These are phyloP conservation scores for Aureobasidium subglaciale DNA, from an alignment of 2,329 filamentous ascomycete genomes.

Conservation along the genomic window DNA sequence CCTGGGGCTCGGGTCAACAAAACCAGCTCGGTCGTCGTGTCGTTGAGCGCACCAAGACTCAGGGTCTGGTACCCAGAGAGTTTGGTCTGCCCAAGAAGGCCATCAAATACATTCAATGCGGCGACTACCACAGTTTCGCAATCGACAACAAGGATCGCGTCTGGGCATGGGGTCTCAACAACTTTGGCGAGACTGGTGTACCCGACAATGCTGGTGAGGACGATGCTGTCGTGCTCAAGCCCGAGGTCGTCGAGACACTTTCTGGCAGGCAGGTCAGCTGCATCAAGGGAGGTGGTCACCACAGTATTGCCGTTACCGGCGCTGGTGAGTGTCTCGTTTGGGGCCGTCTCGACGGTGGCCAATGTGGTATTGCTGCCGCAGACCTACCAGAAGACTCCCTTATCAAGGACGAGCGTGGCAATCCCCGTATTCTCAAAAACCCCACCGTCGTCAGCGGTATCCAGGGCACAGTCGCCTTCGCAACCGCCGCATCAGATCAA, in stretches of 20 bases:
- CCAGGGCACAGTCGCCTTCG: slow-evolving; percentile 33
- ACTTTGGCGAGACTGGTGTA: slow-evolving; percentile 73
- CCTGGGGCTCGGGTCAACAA: slow-evolving; percentile 68
- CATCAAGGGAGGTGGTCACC: slow-evolving; percentile 68
- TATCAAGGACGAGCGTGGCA: slow-evolving; percentile 56
- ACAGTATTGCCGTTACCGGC: slow-evolving; percentile 55
- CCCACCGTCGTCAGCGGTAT: slow-evolving; percentile 55
- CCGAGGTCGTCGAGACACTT: slow-evolving; percentile 60
- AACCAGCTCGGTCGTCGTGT: slow-evolving; percentile 61
- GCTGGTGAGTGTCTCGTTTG: slow-evolving; percentile 52
- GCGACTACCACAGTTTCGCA: slow-evolving; percentile 76
- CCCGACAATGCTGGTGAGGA: slow-evolving; percentile 57
- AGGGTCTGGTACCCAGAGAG: slow-evolving; percentile 50
- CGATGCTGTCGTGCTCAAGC: slow-evolving; percentile 64
- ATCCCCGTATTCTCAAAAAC: slow-evolving; percentile 63
- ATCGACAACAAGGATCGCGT: slow-evolving; percentile 61
- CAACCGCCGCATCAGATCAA: slow-evolving; percentile 59
- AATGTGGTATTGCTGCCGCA: slow-evolving; percentile 42
- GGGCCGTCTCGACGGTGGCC: slow-evolving; percentile 54
- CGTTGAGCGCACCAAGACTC: slow-evolving; percentile 51
- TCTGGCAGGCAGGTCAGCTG: slow-evolving; percentile 56
- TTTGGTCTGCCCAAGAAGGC: slow-evolving; percentile 51
- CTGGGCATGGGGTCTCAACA: slow-evolving; percentile 81
- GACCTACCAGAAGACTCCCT: slow-evolving; percentile 52
- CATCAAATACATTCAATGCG: slow-evolving; percentile 58